Percentiles rank a stretch among this genome's conserved stretches.
Evolutionary conservation across 805 yeast species (phyloP).

Genomic region (Saturnispora mendoncae): DNA sequence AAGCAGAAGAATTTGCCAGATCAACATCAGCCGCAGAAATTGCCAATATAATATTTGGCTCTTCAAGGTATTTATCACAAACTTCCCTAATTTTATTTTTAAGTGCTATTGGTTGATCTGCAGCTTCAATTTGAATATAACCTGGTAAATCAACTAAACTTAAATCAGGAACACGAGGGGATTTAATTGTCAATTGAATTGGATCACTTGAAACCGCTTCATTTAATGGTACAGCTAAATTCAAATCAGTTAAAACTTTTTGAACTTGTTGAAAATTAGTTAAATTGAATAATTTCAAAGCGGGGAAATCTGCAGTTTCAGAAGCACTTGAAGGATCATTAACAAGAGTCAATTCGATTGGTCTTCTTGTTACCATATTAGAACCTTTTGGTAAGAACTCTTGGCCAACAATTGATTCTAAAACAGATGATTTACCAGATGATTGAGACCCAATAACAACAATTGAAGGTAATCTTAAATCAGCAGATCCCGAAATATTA

Average conservation of each 20-base stretch:
- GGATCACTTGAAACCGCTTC: conserved; percentile 92
- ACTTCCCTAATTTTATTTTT: conserved; percentile 70
- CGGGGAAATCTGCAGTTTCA: conserved; percentile 90
- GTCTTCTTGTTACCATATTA: conserved; percentile 97
- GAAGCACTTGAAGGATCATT: conserved; percentile 75
- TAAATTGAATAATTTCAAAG: conserved; percentile 68
- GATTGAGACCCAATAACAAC: conserved; percentile 97
- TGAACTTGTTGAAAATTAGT: conserved; percentile 88
- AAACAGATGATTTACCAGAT: conserved; percentile 92
- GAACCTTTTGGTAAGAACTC: conserved; percentile 95
- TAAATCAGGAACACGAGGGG: conserved; percentile 86
- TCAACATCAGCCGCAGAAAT: conserved; percentile 98
- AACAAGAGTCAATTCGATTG: conserved; percentile 87
- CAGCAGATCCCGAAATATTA: conserved; percentile 62
- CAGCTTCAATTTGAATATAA: conserved; percentile 92
- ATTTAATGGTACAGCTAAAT: conserved; percentile 80
- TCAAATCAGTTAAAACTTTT: conserved; percentile 74
- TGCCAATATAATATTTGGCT: conserved; percentile 91
- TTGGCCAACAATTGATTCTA: conserved; percentile 96
- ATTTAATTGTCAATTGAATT: conserved; percentile 81
- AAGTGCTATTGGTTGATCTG: conserved; percentile 84
- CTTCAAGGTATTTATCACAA: conserved; percentile 78
- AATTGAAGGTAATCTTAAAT: conserved; percentile 81
- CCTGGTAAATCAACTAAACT: conserved; percentile 96
- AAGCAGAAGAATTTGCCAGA: conserved; percentile 90